Evolutionary conservation across 164 flowering plant species (phyloP).

Genomic region (Dillenia turbinata): DNA sequence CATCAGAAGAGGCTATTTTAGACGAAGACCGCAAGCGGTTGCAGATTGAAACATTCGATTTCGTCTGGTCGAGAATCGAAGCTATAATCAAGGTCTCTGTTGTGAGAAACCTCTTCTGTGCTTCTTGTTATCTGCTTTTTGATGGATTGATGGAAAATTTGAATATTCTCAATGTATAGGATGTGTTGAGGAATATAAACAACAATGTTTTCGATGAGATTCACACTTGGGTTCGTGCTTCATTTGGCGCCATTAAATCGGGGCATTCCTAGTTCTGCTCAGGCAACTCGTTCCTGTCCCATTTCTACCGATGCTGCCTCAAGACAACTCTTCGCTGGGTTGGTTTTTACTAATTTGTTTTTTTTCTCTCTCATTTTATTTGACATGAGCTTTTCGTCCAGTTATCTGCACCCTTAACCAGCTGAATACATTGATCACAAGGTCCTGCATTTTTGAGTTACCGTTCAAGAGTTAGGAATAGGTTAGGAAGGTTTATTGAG

Average conservation of each 20-base stretch:
- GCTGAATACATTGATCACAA: too few relatives aligned
- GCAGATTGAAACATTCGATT: slow-evolving; percentile 48
- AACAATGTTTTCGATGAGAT: slow-evolving; percentile 45
- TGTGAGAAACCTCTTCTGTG: neutral
- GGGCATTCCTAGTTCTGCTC: slow-evolving; percentile 17
- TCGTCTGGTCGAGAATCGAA: slow-evolving; percentile 69
- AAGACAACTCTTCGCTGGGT: slow-evolving; percentile 52
- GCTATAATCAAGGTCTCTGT: slow-evolving; percentile 42
- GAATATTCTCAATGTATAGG: slow-evolving; percentile 28
- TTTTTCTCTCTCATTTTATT: neutral
- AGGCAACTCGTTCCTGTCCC: slow-evolving; percentile 47
- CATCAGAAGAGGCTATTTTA: slow-evolving; percentile 17
- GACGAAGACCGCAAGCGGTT: slow-evolving; percentile 19
- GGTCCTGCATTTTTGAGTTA: too few relatives aligned
- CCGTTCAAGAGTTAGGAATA: too few relatives aligned
- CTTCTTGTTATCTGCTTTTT: neutral
- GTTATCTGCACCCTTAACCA: too few relatives aligned
- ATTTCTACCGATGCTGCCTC: slow-evolving; percentile 30
- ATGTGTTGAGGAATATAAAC: slow-evolving; percentile 52
- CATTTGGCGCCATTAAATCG: slow-evolving; percentile 44
- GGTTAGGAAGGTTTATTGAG: too few relatives aligned
- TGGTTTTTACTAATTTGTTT: slow-evolving; percentile 72
- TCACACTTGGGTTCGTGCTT: slow-evolving; percentile 55
- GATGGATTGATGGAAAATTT: neutral
- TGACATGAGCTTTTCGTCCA: too few relatives aligned